Percentiles rank a stretch among this genome's conserved stretches.
These are phyloP conservation scores for Umbelopsis sp. DNA, from an alignment of 192 early-diverging fungal species.

Conservation along the genomic window DNA sequence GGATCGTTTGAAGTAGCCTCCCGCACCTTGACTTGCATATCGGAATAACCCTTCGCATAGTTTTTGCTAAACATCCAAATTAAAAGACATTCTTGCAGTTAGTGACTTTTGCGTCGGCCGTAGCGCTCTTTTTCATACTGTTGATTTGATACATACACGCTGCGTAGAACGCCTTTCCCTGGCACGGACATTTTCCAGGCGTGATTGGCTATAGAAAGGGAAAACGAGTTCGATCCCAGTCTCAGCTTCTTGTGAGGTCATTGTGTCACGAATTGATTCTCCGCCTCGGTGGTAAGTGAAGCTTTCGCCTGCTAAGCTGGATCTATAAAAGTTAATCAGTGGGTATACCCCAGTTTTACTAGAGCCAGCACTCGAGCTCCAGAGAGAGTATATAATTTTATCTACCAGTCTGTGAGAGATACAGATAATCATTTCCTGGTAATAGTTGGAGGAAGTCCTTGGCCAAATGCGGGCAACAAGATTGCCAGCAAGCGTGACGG, in stretches of 20 bases:
- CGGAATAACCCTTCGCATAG: conserved; percentile 87
- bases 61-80: conserved; percentile 65
- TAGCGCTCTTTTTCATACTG: neutral
- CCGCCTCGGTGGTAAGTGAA: neutral
- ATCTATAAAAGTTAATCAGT: no score
- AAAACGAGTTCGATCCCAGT: neutral
- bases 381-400: no score
- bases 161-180: conserved; percentile 42
- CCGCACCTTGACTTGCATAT: conserved; percentile 91
- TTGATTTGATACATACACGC: conserved; percentile 24
- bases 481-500: neutral
- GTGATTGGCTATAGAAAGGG: neutral
- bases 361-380: no score
- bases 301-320: no score
- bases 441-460: no score
- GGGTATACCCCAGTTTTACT: no score
- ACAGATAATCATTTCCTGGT: no score
- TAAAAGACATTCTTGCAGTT: neutral
- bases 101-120: neutral
- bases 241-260: neutral
- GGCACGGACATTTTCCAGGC: conserved; percentile 23
- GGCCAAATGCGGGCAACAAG: no score
- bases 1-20: conserved; percentile 81
- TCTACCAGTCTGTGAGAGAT: no score
- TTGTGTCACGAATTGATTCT: conserved; percentile 3